Conservation (phyloP, 164 flowering plant genomes). For the Santalum album region DNA sequence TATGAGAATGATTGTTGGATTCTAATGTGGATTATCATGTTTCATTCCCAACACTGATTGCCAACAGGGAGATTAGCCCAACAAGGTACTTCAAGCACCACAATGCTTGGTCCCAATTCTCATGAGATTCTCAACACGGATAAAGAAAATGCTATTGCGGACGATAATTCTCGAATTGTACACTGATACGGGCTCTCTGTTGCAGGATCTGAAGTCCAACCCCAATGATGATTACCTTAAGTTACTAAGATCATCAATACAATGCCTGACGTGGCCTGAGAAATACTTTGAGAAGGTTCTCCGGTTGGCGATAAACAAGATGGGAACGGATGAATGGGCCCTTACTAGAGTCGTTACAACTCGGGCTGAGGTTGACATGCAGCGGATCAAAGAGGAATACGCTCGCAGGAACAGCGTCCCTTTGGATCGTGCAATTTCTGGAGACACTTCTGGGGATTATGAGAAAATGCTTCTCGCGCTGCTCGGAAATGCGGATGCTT, state of each 20-base stretch:
- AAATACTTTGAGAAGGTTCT: constrained; percentile 59
- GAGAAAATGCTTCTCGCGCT: constrained; percentile 57
- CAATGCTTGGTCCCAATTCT: too few species aligned
- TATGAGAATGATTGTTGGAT: too few species aligned
- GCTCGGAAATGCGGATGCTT: constrained; percentile 27
- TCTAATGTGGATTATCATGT: too few species aligned
- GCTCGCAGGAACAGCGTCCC: constrained; percentile 47
- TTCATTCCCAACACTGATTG: too few species aligned
- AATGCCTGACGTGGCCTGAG: constrained; percentile 52
- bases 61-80: too few species aligned
- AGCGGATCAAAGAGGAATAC: constrained; percentile 58
- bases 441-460: constrained; percentile 70
- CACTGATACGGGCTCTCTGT: background rate
- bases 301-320: constrained; percentile 44
- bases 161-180: background rate
- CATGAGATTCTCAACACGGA: too few species aligned
- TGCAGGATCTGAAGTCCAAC: constrained; percentile 51
- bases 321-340: constrained; percentile 73
- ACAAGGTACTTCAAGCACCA: too few species aligned
- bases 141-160: too few species aligned
- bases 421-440: constrained; percentile 49
- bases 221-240: constrained; percentile 36
- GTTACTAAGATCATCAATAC: constrained; percentile 36
- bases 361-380: constrained; percentile 76
- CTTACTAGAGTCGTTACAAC: constrained; percentile 73